Base-by-base conservation (phyloP, 2,329 filamentous ascomycete genomes). In the Aphanoascus verrucosus region DNA sequence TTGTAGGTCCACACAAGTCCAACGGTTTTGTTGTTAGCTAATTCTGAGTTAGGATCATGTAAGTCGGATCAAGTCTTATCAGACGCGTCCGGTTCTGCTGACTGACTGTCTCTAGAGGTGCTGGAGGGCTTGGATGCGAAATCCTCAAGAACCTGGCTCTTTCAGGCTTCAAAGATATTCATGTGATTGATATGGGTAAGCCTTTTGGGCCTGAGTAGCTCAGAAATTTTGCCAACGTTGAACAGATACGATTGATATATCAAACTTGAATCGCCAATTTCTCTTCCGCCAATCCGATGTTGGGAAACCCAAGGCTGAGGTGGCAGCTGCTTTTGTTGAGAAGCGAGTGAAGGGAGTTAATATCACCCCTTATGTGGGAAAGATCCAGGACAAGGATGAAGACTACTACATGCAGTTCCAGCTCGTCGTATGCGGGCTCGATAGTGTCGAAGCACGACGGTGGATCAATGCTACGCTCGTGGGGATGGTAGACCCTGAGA, bases 381-480 rank as follows among this genome's bases (percentile, higher is more conserved):
- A 85, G 66, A 98, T 98, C 61, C 93, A 98, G 69, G 93, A 98
- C 71, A 94, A 94, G 64, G 90, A 95, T 66, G 86, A 94, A 64
- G 83, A 85, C 56, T 98, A 96, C 69, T 98, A 98, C 72, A 90
- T 90, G 82, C 88, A 96, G 64, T 98, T 98, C 71, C 88, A 88
- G 67, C 80, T 96, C 54, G 81, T 98, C 46, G 82, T 98, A 44
- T 98, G 93, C 67, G 93, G 94, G 1, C 76, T 98, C 19, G 93
- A 98, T 77, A 95, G 88, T 67, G 93, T 98, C 62, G 93, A 98
- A 72, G 93, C 93, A 40, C 81, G 93, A n/a, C 80, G 93, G 56
- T 98, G 94, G 94, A 98, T 98, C 70, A 98, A 98, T 67, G 85
- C 90, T 50, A 96, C 85, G 15, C 77, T 98, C 2, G 84, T 97